Percentiles rank a stretch among this genome's conserved stretches.
Evolutionary conservation across 2,329 filamentous ascomycete species (phyloP).

Genomic region (Aspergillus fumigatiaffinis): DNA sequence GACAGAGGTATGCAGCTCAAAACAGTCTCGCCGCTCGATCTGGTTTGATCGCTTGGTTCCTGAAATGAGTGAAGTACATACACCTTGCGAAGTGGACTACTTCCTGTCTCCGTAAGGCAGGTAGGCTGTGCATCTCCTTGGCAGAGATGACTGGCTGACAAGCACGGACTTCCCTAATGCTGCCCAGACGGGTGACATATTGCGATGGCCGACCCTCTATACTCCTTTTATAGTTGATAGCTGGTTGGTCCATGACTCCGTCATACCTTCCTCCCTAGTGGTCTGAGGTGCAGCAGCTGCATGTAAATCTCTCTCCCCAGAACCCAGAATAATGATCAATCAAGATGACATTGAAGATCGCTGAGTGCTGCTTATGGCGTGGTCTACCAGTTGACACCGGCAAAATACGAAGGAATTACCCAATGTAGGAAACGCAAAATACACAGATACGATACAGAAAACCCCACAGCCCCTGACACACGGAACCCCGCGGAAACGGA

Average conservation of each 20-base stretch:
- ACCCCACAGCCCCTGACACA: no score
- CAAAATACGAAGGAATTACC: not conserved
- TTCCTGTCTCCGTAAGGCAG: not conserved
- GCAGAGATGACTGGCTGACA: not conserved
- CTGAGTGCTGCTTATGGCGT: not conserved
- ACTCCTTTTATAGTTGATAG: no score
- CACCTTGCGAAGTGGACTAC: not conserved
- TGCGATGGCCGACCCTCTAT: not conserved
- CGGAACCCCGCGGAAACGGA: not conserved
- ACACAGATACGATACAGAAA: not conserved
- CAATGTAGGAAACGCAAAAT: not conserved
- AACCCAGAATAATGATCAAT: not conserved
- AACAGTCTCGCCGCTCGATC: not conserved
- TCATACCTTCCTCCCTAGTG: not conserved
- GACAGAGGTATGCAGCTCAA: not conserved
- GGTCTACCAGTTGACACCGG: not conserved
- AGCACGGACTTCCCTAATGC: not conserved
- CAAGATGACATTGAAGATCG: not conserved
- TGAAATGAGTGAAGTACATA: no score
- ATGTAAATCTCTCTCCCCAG: not conserved
- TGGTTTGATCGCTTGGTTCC: not conserved
- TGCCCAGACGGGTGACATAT: not conserved
- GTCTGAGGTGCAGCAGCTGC: not conserved
- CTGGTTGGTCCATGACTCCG: no score
- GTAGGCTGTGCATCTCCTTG: not conserved